Percentiles rank a stretch among this genome's conserved stretches.
These are phyloP conservation scores for Coprinopsis marcescibilis DNA, from an alignment of 768 basidiomycete species.

Conservation along the genomic window DNA sequence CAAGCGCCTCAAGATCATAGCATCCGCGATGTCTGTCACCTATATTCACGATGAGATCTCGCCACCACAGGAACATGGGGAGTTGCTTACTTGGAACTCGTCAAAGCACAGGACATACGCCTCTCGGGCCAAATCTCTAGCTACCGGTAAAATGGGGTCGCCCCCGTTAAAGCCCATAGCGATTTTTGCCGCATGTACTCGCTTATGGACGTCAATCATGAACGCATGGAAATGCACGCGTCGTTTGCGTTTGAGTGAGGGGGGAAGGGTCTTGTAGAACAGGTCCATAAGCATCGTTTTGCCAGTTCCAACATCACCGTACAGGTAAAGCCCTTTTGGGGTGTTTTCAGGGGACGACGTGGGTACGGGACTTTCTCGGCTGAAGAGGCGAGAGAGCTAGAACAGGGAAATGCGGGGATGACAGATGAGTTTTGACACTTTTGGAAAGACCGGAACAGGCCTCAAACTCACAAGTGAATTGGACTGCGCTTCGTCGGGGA, in stretches of 20 bases:
- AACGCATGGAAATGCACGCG: constrained; percentile 98
- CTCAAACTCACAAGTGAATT: constrained; percentile 34
- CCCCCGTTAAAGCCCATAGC: constrained; percentile 62
- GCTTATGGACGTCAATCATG: constrained; percentile 98
- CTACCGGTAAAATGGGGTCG: constrained; percentile 85
- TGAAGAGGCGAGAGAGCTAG: constrained; percentile 45
- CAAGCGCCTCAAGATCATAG: constrained; percentile 92
- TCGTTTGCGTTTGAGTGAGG: constrained; percentile 61
- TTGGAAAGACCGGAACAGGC: constrained; percentile 10
- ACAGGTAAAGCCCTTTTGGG: constrained; percentile 90
- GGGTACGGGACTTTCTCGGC: constrained; percentile 30
- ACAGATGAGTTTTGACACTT: constrained; percentile 7
- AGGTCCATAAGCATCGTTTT: constrained; percentile 99
- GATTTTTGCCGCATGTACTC: constrained; percentile 76
- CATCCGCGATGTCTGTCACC: constrained; percentile 97
- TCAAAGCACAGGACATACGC: constrained; percentile 91
- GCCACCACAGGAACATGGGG: neutral
- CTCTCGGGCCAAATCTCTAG: constrained; percentile 78
- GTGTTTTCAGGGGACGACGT: constrained; percentile 42
- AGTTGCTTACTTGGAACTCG: constrained; percentile 78
- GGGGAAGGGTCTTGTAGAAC: constrained; percentile 80
- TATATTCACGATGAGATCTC: constrained; percentile 20
- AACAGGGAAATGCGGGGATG: constrained; percentile 15
- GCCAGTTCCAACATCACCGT: constrained; percentile 95
- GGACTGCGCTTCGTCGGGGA: constrained; percentile 39